phyloP scores from a whole-genome alignment of 106 monocot species.

The Narthecium ossifragum region DNA sequence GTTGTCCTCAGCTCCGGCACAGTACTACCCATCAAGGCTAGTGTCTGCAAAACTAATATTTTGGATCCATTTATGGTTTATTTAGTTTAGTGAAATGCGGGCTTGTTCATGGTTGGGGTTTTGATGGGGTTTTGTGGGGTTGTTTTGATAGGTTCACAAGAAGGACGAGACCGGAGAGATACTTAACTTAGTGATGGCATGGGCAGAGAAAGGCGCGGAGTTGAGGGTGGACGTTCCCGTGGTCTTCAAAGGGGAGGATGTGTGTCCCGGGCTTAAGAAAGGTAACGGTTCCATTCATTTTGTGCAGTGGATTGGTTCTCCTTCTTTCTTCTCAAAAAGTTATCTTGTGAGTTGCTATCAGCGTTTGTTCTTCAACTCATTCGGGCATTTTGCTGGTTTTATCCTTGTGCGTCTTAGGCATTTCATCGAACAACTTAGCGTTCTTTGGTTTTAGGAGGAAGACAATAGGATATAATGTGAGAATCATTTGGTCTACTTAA shows the following conservation, averaged over 20 bases:
- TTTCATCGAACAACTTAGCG: not conserved
- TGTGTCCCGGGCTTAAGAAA: constrained; percentile 74
- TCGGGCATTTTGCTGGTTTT: not conserved
- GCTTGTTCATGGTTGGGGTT: not conserved
- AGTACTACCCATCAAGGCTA: constrained; percentile 74
- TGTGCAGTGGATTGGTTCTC: not conserved
- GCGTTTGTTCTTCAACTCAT: not conserved
- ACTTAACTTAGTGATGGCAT: constrained; percentile 71
- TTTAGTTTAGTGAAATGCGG: not conserved
- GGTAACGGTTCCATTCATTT: constrained; percentile 19
- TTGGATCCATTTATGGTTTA: not conserved
- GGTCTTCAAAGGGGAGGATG: constrained; percentile 63
- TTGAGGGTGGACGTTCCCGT: constrained; percentile 71
- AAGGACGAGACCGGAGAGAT: constrained; percentile 61
- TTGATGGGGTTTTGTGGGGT: not conserved
- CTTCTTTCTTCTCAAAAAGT: not conserved
- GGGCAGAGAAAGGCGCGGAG: constrained; percentile 58
- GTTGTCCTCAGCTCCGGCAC: constrained; percentile 62
- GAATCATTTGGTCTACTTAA: no score
- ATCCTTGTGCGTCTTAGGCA: not conserved
- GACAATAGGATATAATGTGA: no score
- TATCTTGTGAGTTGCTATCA: not conserved
- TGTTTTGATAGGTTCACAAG: constrained; percentile 47
- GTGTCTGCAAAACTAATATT: not conserved
- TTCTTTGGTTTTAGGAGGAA: no score